Evolutionary conservation across 73 alveolate species (phyloP).

Genomic region (Paramecium primaurelia): DNA sequence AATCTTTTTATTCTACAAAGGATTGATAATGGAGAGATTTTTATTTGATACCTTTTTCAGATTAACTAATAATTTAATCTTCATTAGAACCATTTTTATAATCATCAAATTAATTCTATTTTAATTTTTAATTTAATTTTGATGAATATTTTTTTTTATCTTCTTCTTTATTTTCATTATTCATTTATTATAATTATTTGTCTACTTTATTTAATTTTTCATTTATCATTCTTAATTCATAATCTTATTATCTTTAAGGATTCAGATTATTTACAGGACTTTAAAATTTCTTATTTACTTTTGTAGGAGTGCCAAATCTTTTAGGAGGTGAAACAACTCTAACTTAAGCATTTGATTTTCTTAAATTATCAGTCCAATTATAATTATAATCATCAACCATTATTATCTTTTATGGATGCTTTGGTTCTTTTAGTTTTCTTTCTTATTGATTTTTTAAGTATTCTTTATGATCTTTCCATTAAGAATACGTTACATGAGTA

Average conservation of each 20-base stretch:
- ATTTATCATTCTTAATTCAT: neutral
- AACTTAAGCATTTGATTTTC: neutral
- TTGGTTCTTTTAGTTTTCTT: neutral
- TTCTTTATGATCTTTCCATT: neutral
- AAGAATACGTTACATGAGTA: neutral
- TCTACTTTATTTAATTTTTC: neutral
- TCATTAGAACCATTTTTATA: neutral
- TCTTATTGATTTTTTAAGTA: neutral
- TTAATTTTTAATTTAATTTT: neutral
- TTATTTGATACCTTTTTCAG: neutral
- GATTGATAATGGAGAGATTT: neutral
- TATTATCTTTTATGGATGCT: neutral
- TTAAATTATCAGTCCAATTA: neutral
- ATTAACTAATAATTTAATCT: neutral
- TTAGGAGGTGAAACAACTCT: neutral
- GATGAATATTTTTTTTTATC: neutral
- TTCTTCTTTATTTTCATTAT: neutral
- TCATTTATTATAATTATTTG: neutral
- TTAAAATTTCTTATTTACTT: neutral
- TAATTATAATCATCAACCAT: neutral
- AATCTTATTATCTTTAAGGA: neutral
- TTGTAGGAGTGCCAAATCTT: neutral
- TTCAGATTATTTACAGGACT: neutral
- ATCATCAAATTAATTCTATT: neutral
- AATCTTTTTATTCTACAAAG: neutral